Evolutionary conservation across 2,329 filamentous ascomycete genomes (phyloP), one percentile per base, ranked within the genome.

Genomic region (Clathrospora elynae): DNA sequence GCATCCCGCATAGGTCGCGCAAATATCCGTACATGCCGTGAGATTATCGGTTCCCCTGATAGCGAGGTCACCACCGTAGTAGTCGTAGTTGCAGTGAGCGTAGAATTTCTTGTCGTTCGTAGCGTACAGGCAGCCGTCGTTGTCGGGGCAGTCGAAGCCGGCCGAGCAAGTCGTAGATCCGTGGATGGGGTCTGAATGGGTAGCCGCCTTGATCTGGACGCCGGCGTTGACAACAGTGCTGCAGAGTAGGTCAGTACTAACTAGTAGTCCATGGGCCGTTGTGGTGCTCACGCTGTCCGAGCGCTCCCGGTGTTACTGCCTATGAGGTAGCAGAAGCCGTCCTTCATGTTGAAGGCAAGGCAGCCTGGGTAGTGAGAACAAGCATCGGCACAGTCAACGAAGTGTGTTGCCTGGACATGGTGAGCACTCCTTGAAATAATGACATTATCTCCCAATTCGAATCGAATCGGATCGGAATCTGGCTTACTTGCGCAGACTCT

Each of bases 281-380:
- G 16, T 6, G 14, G 7, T 42, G 38, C 42, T 35, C 17, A 49
- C 46, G 24, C 32, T n/a, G 20, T 26, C 10, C 34, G 35, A 23
- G 40, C 34, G 6, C 12, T 22, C 6, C 42, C 46, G 14, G 46
- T 20, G 9, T 24, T 28, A 10, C 18, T 13, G 22, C 51, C 51
- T 16, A 54, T 35, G 14, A 51, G 42, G 35, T 54, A 51, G 45
- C 51, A 54, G 35, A 43, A 49, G 7, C 35, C 23, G 12, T 30
- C 38, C 20, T 49, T 49, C 14, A 37, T 29, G 26, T 51, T 51
- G 24, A 51, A 36, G 7, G 33, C 48, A 8, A 38, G 26, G 41
- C 51, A 54, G 14, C 26, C 13, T 1, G 32, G 9, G 12, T 12
- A 24, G 10, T 32, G 17, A 9, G 48, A 31, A 35, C 51, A 54